These are phyloP conservation scores for Platanthera guangdongensis DNA, from an alignment of 106 monocot species.

Conservation along the genomic window DNA sequence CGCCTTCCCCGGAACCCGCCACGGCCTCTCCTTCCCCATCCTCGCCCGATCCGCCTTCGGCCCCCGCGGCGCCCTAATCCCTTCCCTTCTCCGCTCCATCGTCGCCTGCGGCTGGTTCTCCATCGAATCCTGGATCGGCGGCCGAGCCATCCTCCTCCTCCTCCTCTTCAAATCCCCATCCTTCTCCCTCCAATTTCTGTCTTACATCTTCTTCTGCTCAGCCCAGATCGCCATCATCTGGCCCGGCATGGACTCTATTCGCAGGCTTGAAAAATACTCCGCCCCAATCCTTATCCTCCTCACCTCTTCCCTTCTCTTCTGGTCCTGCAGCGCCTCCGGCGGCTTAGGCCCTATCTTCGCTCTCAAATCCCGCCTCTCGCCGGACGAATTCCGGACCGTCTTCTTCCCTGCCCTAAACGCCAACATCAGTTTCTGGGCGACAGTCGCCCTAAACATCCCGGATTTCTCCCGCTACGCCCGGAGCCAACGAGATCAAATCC, in stretches of 20 bases:
- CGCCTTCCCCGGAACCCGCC: constrained; percentile 42
- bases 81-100: constrained; percentile 69
- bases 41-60: constrained; percentile 87
- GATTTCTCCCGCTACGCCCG: constrained; percentile 87
- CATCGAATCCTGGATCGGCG: constrained; percentile 94
- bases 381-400: constrained; percentile 40
- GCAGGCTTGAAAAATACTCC: constrained; percentile 69
- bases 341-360: constrained; percentile 75
- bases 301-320: constrained; percentile 47
- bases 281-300: constrained; percentile 67
- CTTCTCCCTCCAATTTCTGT: constrained; percentile 43
- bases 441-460: constrained; percentile 85
- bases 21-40: constrained; percentile 86
- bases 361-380: constrained; percentile 32
- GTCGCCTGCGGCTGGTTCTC: constrained; percentile 96
- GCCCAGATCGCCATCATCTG: constrained; percentile 46
- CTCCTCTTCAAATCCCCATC: constrained; percentile 58
- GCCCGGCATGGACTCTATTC: constrained; percentile 64
- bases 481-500: constrained; percentile 64
- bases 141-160: constrained; percentile 54
- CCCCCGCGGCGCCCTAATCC: constrained; percentile 58
- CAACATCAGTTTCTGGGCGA: constrained; percentile 96
- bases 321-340: constrained; percentile 69
- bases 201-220: constrained; percentile 70
- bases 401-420: constrained; percentile 95